phyloP scores from a whole-genome alignment of 306 rosid genomes.

The Purshia tridentata region DNA sequence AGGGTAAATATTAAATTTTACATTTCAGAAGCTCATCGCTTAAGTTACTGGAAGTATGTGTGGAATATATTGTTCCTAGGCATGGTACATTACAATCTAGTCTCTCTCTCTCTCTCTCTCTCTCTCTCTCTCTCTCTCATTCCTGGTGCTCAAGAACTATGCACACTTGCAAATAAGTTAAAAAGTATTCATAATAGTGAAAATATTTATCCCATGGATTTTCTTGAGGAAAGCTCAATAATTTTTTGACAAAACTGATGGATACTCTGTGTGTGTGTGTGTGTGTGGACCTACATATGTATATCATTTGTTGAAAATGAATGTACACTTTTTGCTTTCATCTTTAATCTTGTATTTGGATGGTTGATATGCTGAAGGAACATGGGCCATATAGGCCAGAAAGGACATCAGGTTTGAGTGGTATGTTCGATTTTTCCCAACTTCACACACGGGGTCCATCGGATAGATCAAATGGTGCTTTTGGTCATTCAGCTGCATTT shows the following conservation, averaged over 20 bases:
- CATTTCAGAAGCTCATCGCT: conserved; percentile 14
- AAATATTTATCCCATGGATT: neutral
- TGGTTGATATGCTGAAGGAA: conserved; percentile 57
- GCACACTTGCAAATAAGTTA: too few species aligned
- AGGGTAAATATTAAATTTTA: conserved; percentile 50
- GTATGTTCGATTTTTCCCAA: conserved; percentile 46
- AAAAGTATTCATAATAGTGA: neutral
- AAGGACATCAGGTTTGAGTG: conserved; percentile 55
- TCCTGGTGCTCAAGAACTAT: neutral
- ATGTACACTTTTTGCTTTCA: neutral
- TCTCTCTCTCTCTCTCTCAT: neutral
- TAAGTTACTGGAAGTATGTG: neutral
- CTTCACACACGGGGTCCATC: conserved; percentile 50
- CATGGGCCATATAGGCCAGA: conserved; percentile 61
- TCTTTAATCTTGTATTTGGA: conserved; percentile 25
- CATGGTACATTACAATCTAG: neutral
- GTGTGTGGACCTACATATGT: neutral
- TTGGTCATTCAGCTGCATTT: conserved; percentile 57
- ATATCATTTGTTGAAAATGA: conserved; percentile 2
- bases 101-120: neutral
- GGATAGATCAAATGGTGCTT: conserved; percentile 52
- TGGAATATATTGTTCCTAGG: neutral
- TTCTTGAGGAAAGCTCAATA: neutral
- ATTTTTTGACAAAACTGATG: neutral
- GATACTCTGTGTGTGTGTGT: neutral